Evolutionary conservation across 768 basidiomycete species (phyloP).

Genomic region (Russula abietina): DNA sequence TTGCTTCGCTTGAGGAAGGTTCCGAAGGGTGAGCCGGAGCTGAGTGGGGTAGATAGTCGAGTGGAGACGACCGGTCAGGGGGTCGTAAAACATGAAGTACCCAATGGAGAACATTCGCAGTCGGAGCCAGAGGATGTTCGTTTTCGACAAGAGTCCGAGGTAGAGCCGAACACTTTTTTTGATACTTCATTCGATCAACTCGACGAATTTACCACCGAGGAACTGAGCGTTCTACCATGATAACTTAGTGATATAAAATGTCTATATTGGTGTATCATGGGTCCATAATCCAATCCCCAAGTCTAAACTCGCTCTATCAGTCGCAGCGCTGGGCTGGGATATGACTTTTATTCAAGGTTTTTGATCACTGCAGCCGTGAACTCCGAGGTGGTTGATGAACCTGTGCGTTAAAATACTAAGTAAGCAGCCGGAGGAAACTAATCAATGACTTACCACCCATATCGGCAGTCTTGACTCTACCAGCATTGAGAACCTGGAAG

Average conservation of each 20-base stretch:
- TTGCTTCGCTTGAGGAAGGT: conserved; percentile 49
- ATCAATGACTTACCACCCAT: conserved; percentile 70
- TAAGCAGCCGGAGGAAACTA: neutral
- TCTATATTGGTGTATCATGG: conserved; percentile 23
- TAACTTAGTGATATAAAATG: conserved; percentile 5
- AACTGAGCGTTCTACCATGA: conserved; percentile 20
- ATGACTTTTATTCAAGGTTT: conserved; percentile 44
- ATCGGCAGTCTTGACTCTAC: conserved; percentile 87
- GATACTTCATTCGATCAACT: conserved; percentile 45
- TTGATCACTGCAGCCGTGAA: conserved; percentile 91
- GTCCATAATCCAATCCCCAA: neutral
- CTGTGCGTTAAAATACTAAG: conserved; percentile 36
- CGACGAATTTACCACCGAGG: conserved; percentile 39
- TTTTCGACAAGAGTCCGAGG: conserved; percentile 1
- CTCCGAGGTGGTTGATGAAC: conserved; percentile 86
- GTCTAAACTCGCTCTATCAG: neutral
- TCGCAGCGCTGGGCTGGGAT: neutral
- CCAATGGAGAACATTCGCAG: neutral
- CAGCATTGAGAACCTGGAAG: conserved; percentile 85
- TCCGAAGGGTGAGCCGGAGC: neutral
- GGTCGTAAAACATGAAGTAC: neutral
- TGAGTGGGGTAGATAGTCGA: neutral
- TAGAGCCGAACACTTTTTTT: conserved; percentile 28
- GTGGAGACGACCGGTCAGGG: neutral
- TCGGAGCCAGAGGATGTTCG: neutral